Evolutionary conservation across 805 yeast species (phyloP).

Genomic region (Yamadazyma takamatsuzukensis): DNA sequence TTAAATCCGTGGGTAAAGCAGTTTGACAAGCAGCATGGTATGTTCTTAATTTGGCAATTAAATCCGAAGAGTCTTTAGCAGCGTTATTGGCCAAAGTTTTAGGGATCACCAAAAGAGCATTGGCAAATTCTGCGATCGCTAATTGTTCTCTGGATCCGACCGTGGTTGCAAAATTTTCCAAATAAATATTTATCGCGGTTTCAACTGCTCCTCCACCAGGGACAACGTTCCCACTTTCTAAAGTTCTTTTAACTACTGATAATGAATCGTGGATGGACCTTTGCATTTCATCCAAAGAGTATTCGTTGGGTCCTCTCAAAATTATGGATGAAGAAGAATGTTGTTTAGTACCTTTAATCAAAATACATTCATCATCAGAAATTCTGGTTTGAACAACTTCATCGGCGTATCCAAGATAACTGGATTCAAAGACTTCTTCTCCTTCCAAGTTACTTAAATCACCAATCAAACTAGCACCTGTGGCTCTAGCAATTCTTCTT

Average conservation of each 20-base stretch:
- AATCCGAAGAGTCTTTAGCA: slow-evolving; percentile 93
- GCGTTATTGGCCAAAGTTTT: slow-evolving; percentile 96
- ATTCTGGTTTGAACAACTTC: slow-evolving; percentile 87
- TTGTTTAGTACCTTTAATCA: slow-evolving; percentile 83
- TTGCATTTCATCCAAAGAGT: slow-evolving; percentile 96
- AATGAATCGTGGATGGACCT: slow-evolving; percentile 93
- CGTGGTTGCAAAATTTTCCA: slow-evolving; percentile 96
- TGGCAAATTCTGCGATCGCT: slow-evolving; percentile 97
- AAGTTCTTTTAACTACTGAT: slow-evolving; percentile 90
- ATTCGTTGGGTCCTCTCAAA: slow-evolving; percentile 93
- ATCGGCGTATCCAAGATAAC: slow-evolving; percentile 84
- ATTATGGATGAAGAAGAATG: slow-evolving; percentile 91
- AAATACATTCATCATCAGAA: slow-evolving; percentile 95
- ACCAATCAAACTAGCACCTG: slow-evolving; percentile 89
- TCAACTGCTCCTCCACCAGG: slow-evolving; percentile 99
- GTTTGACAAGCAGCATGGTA: slow-evolving; percentile 94
- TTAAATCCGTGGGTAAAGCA: slow-evolving; percentile 76
- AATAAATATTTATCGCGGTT: slow-evolving; percentile 87
- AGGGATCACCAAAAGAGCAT: slow-evolving; percentile 85
- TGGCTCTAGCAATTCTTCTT: slow-evolving; percentile 94
- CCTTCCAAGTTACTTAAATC: slow-evolving; percentile 94
- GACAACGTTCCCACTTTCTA: slow-evolving; percentile 90
- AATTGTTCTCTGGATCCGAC: slow-evolving; percentile 96
- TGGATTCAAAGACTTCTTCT: slow-evolving; percentile 84
- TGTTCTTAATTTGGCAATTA: slow-evolving; percentile 91